A percentile compares a stretch with the other conserved stretches of the same genome.
These are phyloP conservation scores for Colletotrichum orbiculare DNA, from an alignment of 2,329 filamentous ascomycete genomes.

Conservation along the genomic window DNA sequence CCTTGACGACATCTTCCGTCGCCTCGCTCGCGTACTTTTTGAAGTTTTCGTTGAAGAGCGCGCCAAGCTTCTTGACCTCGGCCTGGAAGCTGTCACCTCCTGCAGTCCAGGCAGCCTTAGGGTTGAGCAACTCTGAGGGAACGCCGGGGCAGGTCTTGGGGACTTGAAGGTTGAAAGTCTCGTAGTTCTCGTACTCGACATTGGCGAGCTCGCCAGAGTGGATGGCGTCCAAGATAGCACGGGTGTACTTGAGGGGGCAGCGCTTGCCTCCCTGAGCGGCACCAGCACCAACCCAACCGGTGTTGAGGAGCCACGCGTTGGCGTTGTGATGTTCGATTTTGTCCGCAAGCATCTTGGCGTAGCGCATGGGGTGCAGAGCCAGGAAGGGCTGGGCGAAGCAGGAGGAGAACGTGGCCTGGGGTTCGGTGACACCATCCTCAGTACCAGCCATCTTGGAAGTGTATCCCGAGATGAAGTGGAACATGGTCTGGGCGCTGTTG, in stretches of 20 bases:
- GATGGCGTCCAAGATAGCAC: slow-evolving; percentile 97
- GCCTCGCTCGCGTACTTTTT: slow-evolving; percentile 92
- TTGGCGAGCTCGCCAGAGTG: slow-evolving; percentile 96
- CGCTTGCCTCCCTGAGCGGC: slow-evolving; percentile 93
- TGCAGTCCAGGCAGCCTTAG: slow-evolving; percentile 89
- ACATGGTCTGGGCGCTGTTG: slow-evolving; percentile 95
- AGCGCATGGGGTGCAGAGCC: slow-evolving; percentile 98
- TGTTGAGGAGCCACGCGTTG: slow-evolving; percentile 99
- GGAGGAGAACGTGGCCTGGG: slow-evolving; percentile 97
- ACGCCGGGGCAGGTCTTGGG: slow-evolving; percentile 91
- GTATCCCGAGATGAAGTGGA: slow-evolving; percentile 99
- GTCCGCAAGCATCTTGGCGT: slow-evolving; percentile 97
- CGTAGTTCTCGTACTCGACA: slow-evolving; percentile 93
- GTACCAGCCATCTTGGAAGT: slow-evolving; percentile 99
- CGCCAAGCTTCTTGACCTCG: slow-evolving; percentile 91
- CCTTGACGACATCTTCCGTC: slow-evolving; percentile 80
- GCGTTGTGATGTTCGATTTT: slow-evolving; percentile 96
- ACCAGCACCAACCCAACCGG: slow-evolving; percentile 94
- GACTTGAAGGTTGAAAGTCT: slow-evolving; percentile 96
- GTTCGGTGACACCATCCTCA: slow-evolving; percentile 95
- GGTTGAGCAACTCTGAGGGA: slow-evolving; percentile 93
- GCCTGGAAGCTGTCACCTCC: slow-evolving; percentile 83
- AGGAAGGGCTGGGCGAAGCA: slow-evolving; percentile 99
- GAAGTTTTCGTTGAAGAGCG: slow-evolving; percentile 96
- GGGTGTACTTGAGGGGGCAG: slow-evolving; percentile 98